Base-by-base conservation (phyloP, 1,139 yeast species). In the Yarrowia galli region DNA sequence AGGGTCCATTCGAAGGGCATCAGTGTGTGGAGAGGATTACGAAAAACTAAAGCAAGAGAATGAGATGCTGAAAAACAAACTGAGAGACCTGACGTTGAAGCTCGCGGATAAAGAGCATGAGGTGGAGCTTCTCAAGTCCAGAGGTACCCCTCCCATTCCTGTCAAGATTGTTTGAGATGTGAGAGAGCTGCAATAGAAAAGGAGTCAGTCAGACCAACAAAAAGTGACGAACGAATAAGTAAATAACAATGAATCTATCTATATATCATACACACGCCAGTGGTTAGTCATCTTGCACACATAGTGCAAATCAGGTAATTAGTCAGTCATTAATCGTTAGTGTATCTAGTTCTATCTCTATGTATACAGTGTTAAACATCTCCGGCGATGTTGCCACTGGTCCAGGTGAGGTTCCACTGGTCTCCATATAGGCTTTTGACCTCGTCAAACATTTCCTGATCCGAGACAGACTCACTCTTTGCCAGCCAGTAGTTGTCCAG, bases 401-500 rank as follows among this genome's bases (percentile, higher is more conserved):
- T 48, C 66, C 66, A 61, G 1, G 66, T 61, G 25, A 48, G 46
- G 46, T 61, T 61, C 66, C 56, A 60, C 53, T 45, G 56, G 28
- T 35, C 65, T 13, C 65, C 64, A 48, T 32, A 60, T 36, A 45
- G 43, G 65, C 48, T 25, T 42, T 36, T 66, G 42, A 43, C 56
- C 36, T 35, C 9, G 20, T 43, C 53, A 23, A 40, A 54, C 64
- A 46, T 45, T 43, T 51, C 32, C 45, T 53, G 45, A 35, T 54
- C 64, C 25, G 28, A 25, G 36, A 28, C 43, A 51, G 42, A 32
- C 25, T 32, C 48, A 13, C 43, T 65, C 63, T 80, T 28, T n/a
- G 88, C 87, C 16, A 73, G 73, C 81, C 86, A 81, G 74, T 85
- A 89, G 72, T 84, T 86, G 0, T 75, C 73, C n/a, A 89, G 78